These are phyloP conservation scores for Mycena venus DNA, from an alignment of 768 basidiomycete genomes.

Conservation along the genomic window DNA sequence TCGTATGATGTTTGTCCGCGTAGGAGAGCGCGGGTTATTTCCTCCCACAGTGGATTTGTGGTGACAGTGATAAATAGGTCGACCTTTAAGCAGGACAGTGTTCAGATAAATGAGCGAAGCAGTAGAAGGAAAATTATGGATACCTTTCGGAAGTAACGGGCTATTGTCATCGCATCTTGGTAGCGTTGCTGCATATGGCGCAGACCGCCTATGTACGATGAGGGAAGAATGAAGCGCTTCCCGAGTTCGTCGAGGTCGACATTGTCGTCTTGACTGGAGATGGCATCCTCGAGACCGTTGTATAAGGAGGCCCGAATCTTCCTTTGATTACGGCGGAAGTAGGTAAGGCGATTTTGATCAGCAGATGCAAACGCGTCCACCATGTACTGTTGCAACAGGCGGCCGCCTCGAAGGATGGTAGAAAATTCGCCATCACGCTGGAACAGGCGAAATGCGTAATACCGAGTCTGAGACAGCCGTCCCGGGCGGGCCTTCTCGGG, in stretches of 20 bases:
- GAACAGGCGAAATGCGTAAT: slow-evolving; percentile 50
- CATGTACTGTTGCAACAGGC: slow-evolving; percentile 55
- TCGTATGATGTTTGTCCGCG: too few species aligned
- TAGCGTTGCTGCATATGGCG: slow-evolving; percentile 50
- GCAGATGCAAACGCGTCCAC: slow-evolving; percentile 53
- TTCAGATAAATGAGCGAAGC: too few species aligned
- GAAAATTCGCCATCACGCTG: slow-evolving; percentile 36
- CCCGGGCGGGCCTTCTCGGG: background rate
- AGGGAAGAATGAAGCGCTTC: slow-evolving; percentile 40
- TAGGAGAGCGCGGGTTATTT: too few species aligned
- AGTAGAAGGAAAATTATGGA: background rate
- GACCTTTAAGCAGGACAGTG: background rate
- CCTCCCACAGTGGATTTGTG: too few species aligned
- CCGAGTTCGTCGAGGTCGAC: slow-evolving; percentile 42
- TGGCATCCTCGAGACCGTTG: too few species aligned
- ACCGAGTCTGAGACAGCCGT: slow-evolving; percentile 44
- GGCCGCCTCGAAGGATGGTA: slow-evolving; percentile 48
- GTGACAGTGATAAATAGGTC: background rate
- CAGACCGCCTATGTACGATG: slow-evolving; percentile 32
- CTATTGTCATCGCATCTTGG: slow-evolving; percentile 59
- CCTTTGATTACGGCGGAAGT: slow-evolving; percentile 31
- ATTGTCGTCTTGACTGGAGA: slow-evolving; percentile 31
- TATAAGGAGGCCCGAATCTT: too few species aligned
- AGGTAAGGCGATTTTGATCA: slow-evolving; percentile 50
- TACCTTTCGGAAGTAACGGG: slow-evolving; percentile 47